phyloP scores from a whole-genome alignment of 163 green algal species.

The Trebouxiophyceae sp. region DNA sequence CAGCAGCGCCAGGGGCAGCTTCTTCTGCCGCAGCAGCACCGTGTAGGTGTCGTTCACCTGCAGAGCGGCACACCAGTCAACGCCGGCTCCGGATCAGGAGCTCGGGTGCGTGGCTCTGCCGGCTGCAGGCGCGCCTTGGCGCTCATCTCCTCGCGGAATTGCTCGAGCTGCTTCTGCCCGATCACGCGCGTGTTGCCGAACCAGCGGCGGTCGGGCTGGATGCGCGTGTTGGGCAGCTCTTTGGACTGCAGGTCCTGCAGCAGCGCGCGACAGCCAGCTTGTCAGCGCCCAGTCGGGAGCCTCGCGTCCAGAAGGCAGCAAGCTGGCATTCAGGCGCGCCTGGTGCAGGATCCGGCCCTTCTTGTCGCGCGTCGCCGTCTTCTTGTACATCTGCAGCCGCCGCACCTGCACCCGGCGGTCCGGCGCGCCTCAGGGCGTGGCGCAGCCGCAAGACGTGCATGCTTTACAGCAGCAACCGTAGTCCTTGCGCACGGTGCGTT shows the following conservation, averaged over 20 bases:
- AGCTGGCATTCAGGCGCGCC: constrained; percentile 15
- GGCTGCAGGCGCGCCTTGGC: constrained; percentile 58
- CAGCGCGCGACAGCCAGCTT: constrained; percentile 2
- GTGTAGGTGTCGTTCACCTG: constrained; percentile 83
- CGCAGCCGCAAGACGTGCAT: neutral
- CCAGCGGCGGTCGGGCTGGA: constrained; percentile 93
- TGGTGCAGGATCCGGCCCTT: constrained; percentile 81
- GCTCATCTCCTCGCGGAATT: constrained; percentile 93
- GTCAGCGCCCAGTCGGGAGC: neutral
- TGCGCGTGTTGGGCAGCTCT: constrained; percentile 89
- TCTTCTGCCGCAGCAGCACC: constrained; percentile 93
- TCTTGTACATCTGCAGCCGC: constrained; percentile 96
- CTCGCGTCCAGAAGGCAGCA: neutral
- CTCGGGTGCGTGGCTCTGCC: too few relatives aligned
- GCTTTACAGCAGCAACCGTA: neutral
- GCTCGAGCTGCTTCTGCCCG: constrained; percentile 92
- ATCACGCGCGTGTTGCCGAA: constrained; percentile 98
- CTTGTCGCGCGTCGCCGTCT: constrained; percentile 72
- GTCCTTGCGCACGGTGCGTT: neutral
- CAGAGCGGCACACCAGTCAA: too few relatives aligned
- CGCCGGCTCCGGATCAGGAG: too few relatives aligned
- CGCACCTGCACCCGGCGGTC: constrained; percentile 48
- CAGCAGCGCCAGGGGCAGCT: constrained; percentile 90
- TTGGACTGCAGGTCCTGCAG: constrained; percentile 88
- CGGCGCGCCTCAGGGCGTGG: neutral